Base-by-base conservation (phyloP, 2,329 filamentous ascomycete genomes). In the Byssothecium circinans region DNA sequence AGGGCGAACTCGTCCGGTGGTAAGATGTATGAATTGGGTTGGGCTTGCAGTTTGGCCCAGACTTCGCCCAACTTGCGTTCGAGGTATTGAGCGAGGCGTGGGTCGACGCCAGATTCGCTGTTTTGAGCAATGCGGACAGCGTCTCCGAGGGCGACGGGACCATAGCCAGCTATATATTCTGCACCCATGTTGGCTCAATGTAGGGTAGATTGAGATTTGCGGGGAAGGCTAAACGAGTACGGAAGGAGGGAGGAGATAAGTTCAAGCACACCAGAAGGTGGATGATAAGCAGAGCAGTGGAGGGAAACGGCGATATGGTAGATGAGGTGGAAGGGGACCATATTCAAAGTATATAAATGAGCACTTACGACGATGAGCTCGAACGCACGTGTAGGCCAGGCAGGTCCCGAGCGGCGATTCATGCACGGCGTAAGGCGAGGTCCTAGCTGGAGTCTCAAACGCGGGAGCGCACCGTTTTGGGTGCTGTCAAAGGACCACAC, bases 81-180 rank as follows among this genome's bases (percentile, higher is more conserved):
- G 32, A 95, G 82, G 47, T 86, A 83, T 51, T 76, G 75, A 62
- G 76, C 78, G 47, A 91, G 80, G 43, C 75, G 76, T 7, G 82
- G 77, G 62, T 91, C 84, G 43, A 83, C 74, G 47, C 83, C 86
- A 51, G 86, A 84, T 49, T 86, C 81, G 64, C 79, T 86, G 67
- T 91, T 88, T 53, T 89, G 82, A 12, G 88, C 89, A 49, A 88
- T 81, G 62, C 91, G 85, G 45, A 95, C 78, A 19, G 88, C 88
- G 67, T 85, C 80, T 52, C 81, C 45, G 74, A 75, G 50, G 22
- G n/a, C 5, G n/a, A 78, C 65, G 45, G 70, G 57, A 52, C 74
- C 74, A 57, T 70, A 54, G 63, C 68, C 64, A 46, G 64, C 64
- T 63, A 69, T 65, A 62, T 66, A 61, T 61, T 70, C 64, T 42